A percentile compares a stretch with the other conserved stretches of the same genome.
Conservation (phyloP, 192 early-diverging fungal species). For the Backusella australiensis region DNA sequence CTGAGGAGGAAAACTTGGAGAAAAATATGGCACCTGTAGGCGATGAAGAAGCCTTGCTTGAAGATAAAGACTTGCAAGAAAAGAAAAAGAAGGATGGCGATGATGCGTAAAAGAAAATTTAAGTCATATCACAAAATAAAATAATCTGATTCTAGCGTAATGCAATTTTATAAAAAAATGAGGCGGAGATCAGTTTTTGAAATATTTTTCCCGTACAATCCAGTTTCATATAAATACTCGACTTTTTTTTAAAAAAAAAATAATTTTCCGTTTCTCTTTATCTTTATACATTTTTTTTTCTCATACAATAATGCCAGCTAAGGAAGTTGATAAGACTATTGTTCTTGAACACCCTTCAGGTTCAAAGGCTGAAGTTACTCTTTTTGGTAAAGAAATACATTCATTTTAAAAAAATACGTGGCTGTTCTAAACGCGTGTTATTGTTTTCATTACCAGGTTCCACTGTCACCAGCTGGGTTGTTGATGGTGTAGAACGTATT, state of each 20-base stretch:
- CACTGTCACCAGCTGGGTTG: conserved; percentile 90
- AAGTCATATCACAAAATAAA: background rate
- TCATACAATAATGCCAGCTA: conserved; percentile 24
- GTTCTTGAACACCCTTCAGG: conserved; percentile 27
- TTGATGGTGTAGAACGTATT: conserved; percentile 70
- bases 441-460: conserved; percentile 55
- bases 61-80: conserved; percentile 9
- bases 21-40: conserved; percentile 23
- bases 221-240: background rate
- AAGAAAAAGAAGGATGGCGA: conserved; percentile 14
- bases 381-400: conserved; percentile 21
- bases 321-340: conserved; percentile 13
- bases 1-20: conserved; percentile 12
- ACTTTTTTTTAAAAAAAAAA: background rate
- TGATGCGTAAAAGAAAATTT: background rate
- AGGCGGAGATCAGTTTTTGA: background rate
- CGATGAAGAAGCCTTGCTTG: conserved; percentile 23
- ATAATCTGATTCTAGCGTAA: background rate
- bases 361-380: conserved; percentile 20
- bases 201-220: background rate
- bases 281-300: conserved; percentile 4
- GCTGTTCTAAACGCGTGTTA: background rate
- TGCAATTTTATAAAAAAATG: background rate
- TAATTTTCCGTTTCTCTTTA: background rate
- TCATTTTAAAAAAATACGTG: conserved; percentile 4